These are phyloP conservation scores for Alternaria viburni DNA, from an alignment of 2,329 filamentous ascomycete genomes.

Conservation along the genomic window DNA sequence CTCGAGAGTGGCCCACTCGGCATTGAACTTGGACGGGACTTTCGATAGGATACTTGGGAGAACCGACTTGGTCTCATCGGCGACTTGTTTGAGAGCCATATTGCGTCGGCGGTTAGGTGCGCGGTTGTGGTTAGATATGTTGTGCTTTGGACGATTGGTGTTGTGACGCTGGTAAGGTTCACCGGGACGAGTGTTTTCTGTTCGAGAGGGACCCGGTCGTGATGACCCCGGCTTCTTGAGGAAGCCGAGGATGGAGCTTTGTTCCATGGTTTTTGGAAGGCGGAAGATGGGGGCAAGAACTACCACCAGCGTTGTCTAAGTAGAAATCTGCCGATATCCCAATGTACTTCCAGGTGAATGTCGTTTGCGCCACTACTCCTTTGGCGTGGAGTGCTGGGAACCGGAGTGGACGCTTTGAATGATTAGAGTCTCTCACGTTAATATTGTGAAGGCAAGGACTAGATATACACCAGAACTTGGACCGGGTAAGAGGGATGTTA, in stretches of 20 bases:
- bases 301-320: neutral
- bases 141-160: neutral
- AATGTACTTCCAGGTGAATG: neutral
- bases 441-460: neutral
- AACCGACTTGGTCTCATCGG: conserved; percentile 32
- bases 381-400: neutral
- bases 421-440: neutral
- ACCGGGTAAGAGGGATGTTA: neutral
- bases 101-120: conserved; percentile 29
- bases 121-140: conserved; percentile 7
- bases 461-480: neutral
- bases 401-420: neutral
- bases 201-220: conserved; percentile 6
- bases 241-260: conserved; percentile 31
- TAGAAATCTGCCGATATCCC: neutral
- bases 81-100: conserved; percentile 28
- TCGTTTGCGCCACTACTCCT: neutral
- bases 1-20: conserved; percentile 24
- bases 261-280: conserved; percentile 22
- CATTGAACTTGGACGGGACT: conserved; percentile 21
- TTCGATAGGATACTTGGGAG: conserved; percentile 30
- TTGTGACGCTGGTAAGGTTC: conserved; percentile 23
- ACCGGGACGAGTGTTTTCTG: conserved; percentile 18
- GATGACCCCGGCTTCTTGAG: conserved; percentile 14
- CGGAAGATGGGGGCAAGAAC: neutral